Conservation (phyloP, 768 basidiomycete species). For the Collybia sordida region DNA sequence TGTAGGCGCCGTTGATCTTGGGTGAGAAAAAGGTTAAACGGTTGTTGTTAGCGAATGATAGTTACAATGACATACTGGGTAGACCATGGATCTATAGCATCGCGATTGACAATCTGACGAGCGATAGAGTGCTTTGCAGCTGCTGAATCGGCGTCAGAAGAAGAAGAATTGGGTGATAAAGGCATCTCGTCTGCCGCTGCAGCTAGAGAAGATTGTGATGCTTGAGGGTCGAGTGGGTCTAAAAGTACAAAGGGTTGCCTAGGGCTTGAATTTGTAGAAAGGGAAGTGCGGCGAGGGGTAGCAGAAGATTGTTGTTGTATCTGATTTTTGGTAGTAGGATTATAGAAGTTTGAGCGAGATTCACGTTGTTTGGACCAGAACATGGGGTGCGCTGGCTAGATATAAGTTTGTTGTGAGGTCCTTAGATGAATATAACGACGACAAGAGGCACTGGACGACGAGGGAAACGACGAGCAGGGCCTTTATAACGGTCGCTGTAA, state of each 20-base stretch:
- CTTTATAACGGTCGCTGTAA: no score
- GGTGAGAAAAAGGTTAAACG: neutral
- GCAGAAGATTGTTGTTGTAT: constrained; percentile 11
- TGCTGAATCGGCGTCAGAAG: constrained; percentile 4
- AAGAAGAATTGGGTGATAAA: constrained; percentile 5
- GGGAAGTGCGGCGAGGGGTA: constrained; percentile 12
- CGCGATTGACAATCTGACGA: constrained; percentile 7
- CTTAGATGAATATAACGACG: constrained; percentile 3
- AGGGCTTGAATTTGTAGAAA: constrained; percentile 10
- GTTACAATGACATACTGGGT: constrained; percentile 7
- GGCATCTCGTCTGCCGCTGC: constrained; percentile 8
- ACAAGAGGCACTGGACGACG: constrained; percentile 1
- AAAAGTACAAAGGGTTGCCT: constrained; percentile 12
- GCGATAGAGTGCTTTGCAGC: constrained; percentile 3
- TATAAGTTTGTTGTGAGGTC: neutral
- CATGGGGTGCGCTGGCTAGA: constrained; percentile 7
- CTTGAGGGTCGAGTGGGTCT: constrained; percentile 10
- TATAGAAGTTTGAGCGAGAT: constrained; percentile 17
- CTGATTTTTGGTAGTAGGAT: constrained; percentile 11
- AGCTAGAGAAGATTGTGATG: constrained; percentile 10
- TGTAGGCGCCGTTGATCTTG: constrained; percentile 10
- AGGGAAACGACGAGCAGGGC: constrained; percentile 5
- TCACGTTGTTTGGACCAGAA: constrained; percentile 18
- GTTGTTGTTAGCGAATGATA: neutral
- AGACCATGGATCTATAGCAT: neutral